A percentile compares a stretch with the other conserved stretches of the same genome.
Evolutionary conservation across 1,284 basidiomycete species (phyloP).

Genomic region (Athelia sp.): DNA sequence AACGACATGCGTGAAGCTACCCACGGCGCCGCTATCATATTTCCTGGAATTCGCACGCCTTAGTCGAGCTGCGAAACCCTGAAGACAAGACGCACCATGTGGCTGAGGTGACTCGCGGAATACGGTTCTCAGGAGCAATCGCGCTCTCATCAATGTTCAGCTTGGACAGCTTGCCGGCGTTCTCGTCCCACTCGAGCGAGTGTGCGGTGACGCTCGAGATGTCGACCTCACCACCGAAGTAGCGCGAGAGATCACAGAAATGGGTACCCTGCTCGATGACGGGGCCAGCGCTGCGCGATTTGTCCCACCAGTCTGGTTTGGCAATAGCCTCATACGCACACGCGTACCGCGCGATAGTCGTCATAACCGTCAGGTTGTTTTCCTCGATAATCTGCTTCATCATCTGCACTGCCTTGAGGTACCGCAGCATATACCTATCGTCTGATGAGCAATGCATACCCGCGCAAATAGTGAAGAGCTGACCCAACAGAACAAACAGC

Average conservation of each 20-base stretch:
- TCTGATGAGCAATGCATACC: conserved; percentile 5
- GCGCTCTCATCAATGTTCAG: conserved; percentile 77
- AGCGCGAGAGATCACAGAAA: conserved; percentile 88
- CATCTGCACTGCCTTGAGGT: conserved; percentile 92
- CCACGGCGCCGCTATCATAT: conserved; percentile 89
- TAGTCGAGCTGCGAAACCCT: too few species aligned
- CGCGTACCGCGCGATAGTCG: conserved; percentile 93
- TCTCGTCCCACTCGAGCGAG: conserved; percentile 89
- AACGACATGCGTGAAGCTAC: conserved; percentile 83
- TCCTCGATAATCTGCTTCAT: conserved; percentile 97
- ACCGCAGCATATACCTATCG: conserved; percentile 82
- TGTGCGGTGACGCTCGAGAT: conserved; percentile 80
- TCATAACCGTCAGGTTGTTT: conserved; percentile 96
- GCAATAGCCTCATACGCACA: conserved; percentile 89
- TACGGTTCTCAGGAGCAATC: conserved; percentile 75
- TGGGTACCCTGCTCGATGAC: conserved; percentile 97
- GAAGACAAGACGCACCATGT: conserved; percentile 46
- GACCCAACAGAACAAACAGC: conserved; percentile 91
- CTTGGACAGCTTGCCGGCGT: conserved; percentile 82
- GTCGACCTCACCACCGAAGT: conserved; percentile 97
- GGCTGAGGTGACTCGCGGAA: conserved; percentile 76
- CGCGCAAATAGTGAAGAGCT: conserved; percentile 12
- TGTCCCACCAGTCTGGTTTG: conserved; percentile 98
- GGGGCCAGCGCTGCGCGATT: conserved; percentile 79
- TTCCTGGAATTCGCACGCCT: conserved; percentile 51